Percentiles rank a stretch among this genome's conserved stretches.
Evolutionary conservation across 2,329 filamentous ascomycete species (phyloP).

Genomic region (Beauveria varroae): DNA sequence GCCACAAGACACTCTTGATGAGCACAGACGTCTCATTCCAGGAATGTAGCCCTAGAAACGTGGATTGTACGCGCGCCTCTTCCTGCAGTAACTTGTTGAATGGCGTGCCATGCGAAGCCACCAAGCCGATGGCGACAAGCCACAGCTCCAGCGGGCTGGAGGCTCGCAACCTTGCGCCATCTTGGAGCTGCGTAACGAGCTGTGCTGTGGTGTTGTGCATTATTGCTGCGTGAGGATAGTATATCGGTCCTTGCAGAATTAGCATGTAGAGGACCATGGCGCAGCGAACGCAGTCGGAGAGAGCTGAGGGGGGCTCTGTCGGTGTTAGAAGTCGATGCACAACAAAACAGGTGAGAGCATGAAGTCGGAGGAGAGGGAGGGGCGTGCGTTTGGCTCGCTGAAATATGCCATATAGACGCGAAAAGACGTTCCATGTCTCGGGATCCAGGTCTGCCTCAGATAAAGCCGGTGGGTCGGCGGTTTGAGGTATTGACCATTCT

Average conservation of each 20-base stretch:
- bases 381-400: constrained; percentile 20
- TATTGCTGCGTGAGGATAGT: constrained; percentile 1
- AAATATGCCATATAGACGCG: constrained; percentile 37
- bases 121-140: constrained; percentile 3
- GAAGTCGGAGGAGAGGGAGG: constrained; percentile 36
- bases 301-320: not conserved
- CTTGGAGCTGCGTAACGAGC: not conserved
- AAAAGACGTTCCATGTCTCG: constrained; percentile 29
- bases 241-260: constrained; percentile 4
- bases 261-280: constrained; percentile 4
- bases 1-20: constrained; percentile 1
- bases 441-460: constrained; percentile 24
- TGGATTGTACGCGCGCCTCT: not conserved
- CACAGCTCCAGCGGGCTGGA: not conserved
- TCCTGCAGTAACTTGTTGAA: not conserved
- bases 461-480: constrained; percentile 13
- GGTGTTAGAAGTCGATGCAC: constrained; percentile 38
- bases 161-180: not conserved
- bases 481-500: constrained; percentile 33
- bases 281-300: constrained; percentile 3
- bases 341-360: constrained; percentile 48
- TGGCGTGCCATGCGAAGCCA: constrained; percentile 2
- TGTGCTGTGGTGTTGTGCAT: not conserved
- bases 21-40: not conserved
- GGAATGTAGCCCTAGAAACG: not conserved